Evolutionary conservation across 2,329 filamentous ascomycete species (phyloP).

Genomic region (Pseudogymnoascus sp.): DNA sequence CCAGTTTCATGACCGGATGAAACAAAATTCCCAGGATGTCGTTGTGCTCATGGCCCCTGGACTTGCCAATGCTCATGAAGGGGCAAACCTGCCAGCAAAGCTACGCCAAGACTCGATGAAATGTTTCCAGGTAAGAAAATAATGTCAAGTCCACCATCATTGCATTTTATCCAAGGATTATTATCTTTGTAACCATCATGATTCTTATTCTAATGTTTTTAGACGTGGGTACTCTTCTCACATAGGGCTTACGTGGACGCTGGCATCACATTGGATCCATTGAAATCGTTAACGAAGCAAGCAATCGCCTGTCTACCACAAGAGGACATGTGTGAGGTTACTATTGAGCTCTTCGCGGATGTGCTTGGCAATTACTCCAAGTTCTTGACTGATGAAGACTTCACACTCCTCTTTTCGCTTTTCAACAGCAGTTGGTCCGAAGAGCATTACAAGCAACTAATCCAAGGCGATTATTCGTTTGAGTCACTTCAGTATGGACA

Average conservation of each 20-base stretch:
- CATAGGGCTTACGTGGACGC: constrained; percentile 56
- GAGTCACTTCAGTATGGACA: constrained; percentile 60
- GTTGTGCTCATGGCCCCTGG: constrained; percentile 39
- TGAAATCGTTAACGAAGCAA: constrained; percentile 54
- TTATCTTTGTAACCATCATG: constrained; percentile 9
- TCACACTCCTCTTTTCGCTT: constrained; percentile 49
- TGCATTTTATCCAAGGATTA: constrained; percentile 2
- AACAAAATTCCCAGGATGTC: constrained; percentile 44
- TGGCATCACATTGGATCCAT: constrained; percentile 49
- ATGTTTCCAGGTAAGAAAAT: constrained; percentile 51
- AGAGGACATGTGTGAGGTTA: constrained; percentile 50
- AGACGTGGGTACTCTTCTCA: constrained; percentile 71
- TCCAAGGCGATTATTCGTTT: constrained; percentile 56
- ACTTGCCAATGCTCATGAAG: constrained; percentile 35
- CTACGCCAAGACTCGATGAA: constrained; percentile 50
- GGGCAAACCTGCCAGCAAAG: constrained; percentile 35
- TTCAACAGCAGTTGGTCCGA: constrained; percentile 56
- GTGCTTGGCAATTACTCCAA: constrained; percentile 57
- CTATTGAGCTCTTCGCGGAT: constrained; percentile 60
- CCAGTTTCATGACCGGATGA: constrained; percentile 45
- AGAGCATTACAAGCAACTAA: constrained; percentile 46
- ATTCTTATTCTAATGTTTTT: constrained; percentile 13
- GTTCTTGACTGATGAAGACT: constrained; percentile 55
- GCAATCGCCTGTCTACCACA: constrained; percentile 55
- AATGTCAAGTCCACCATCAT: constrained; percentile 13